Percentiles rank a stretch among this genome's conserved stretches.
Conservation (phyloP, 2,329 filamentous ascomycete genomes). For the Leptoxyphium fumago region DNA sequence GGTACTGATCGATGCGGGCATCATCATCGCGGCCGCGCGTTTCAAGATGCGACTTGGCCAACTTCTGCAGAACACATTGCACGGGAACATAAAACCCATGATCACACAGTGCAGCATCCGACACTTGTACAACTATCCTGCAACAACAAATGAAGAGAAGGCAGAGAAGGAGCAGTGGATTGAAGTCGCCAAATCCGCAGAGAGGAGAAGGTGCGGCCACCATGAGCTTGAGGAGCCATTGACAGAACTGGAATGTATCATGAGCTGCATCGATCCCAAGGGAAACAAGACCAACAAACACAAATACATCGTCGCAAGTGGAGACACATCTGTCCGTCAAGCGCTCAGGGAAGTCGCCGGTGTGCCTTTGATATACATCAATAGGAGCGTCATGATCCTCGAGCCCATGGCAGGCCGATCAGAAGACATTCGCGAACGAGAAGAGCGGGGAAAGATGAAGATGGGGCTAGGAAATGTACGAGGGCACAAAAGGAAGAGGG, state of each 20-base stretch:
- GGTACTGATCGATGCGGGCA: conserved; percentile 73
- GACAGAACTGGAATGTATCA: conserved; percentile 53
- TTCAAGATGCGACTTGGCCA: conserved; percentile 83
- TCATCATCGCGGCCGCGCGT: conserved; percentile 64
- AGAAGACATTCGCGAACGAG: conserved; percentile 45
- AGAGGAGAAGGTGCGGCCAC: conserved; percentile 66
- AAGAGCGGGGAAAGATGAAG: conserved; percentile 62
- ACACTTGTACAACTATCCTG: conserved; percentile 49
- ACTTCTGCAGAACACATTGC: conserved; percentile 65
- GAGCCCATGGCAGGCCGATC: conserved; percentile 61
- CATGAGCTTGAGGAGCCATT: conserved; percentile 60
- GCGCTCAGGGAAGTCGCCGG: conserved; percentile 53
- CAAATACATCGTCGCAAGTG: conserved; percentile 63
- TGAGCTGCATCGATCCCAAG: conserved; percentile 67
- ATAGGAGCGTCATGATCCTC: conserved; percentile 63
- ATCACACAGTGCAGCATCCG: conserved; percentile 72
- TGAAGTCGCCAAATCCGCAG: conserved; percentile 57
- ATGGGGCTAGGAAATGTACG: conserved; percentile 38
- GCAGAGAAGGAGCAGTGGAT: conserved; percentile 43
- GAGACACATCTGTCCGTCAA: conserved; percentile 49
- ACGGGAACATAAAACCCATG: conserved; percentile 75
- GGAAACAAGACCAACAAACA: conserved; percentile 57
- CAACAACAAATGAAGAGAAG: conserved; percentile 9
- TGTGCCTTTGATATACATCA: conserved; percentile 65
- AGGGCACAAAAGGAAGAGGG: conserved; percentile 14